Conservation (phyloP, 768 basidiomycete genomes). For the Suillus occidentalis region DNA sequence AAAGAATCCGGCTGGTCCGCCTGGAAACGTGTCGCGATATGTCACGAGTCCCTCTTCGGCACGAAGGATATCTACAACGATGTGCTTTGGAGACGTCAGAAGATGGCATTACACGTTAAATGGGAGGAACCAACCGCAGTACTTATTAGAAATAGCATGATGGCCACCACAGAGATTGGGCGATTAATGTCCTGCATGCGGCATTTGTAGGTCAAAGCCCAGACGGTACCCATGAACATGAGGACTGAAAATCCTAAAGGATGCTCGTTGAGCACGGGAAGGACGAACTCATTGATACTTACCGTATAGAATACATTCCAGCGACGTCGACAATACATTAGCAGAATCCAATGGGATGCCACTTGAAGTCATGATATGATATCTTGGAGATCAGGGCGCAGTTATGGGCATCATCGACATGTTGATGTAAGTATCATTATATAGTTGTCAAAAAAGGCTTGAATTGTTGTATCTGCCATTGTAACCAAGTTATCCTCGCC, state of each 20-base stretch:
- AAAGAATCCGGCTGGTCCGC: slow-evolving; percentile 26
- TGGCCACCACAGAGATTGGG: slow-evolving; percentile 17
- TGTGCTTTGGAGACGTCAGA: slow-evolving; percentile 9
- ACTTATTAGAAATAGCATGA: slow-evolving; percentile 19
- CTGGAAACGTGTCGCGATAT: slow-evolving; percentile 18
- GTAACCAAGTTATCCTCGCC: neutral
- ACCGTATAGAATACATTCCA: neutral
- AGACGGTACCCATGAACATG: neutral
- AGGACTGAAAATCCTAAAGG: neutral
- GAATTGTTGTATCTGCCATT: neutral
- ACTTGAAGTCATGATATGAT: neutral
- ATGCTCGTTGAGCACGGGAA: neutral
- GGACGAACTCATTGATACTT: neutral
- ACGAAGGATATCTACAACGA: slow-evolving; percentile 17
- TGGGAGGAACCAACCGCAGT: slow-evolving; percentile 17
- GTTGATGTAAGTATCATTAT: neutral
- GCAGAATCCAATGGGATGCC: neutral
- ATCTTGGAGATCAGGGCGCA: neutral
- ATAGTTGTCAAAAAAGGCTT: neutral
- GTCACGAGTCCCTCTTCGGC: slow-evolving; percentile 20
- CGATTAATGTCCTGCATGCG: slow-evolving; percentile 9
- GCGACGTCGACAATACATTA: neutral
- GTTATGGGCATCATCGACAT: neutral
- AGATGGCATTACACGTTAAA: neutral
- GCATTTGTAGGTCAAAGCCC: neutral